Base-by-base conservation (phyloP, 345 rosid genomes). In the Eucalyptus regnans region DNA sequence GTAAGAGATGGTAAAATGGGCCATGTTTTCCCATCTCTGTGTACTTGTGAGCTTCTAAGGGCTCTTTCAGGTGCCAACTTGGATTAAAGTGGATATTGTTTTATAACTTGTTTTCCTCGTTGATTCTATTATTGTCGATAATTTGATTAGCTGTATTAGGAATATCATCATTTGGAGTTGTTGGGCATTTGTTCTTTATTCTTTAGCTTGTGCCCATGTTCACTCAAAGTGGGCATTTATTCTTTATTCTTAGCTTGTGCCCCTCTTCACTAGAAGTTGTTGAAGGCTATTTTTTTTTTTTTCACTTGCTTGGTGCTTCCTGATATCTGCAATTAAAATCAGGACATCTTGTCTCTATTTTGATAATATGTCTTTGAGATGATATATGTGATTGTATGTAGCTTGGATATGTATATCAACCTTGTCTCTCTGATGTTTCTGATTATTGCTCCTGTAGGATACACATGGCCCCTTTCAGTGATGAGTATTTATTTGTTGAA, bases 381-480 rank as follows among this genome's bases (percentile, higher is more conserved):
- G 84, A 41, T 76, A 76, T 37, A 20, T 25, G 15, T 76, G 84
- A 37, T 76, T 88, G 10, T 81, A 71, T 48, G 33, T 25, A 54
- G 50, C 15, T 41, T 37, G 68, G 16, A 87, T 37, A 58, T 15
- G 17, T 86, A 46, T 89, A 80, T 46, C 60, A n/a, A 11, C 13
- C 87, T n/a, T 49, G 87, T 49, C 52, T 79, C 37, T 71, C 89
- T 87, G 71, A 87, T 88, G 86, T 87, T 85, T 81, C 88, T 81
- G 18, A 88, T 49, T 81, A 71, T 80, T 89, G n/a, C 85, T 89
- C 41, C 88, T 93, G 95, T 93, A 98, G 99, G 98, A 95, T 98
- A 90, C 99, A 98, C 90, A 96, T 97, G 99, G 99, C 99, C 87
- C 99, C 99, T 91, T 98, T 98, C 89, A 97, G 97, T 11, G 99